These are phyloP conservation scores for Rhododendron ferrugineum DNA, from an alignment of 148 eudicot species.

Conservation along the genomic window DNA sequence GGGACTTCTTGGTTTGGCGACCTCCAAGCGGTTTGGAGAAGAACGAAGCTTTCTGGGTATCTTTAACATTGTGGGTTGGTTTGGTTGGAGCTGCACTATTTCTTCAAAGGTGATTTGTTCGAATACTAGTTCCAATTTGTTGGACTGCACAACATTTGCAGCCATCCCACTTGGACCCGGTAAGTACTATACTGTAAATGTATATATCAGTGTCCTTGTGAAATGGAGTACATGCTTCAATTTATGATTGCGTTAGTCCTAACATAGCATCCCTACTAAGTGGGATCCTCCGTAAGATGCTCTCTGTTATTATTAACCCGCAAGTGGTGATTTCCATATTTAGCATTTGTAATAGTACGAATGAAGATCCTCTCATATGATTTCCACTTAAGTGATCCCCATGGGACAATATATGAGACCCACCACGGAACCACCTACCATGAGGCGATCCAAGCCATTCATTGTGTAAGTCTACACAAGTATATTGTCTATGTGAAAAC, in stretches of 20 bases:
- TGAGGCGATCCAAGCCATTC: not conserved
- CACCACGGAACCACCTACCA: too few species aligned
- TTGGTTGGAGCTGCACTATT: conserved; percentile 81
- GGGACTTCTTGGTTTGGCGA: conserved; percentile 77
- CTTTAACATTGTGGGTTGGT: conserved; percentile 66
- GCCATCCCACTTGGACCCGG: not conserved
- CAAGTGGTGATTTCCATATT: too few species aligned
- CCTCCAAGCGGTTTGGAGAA: conserved; percentile 66
- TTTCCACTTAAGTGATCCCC: too few species aligned
- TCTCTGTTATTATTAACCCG: too few species aligned
- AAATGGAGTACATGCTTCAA: not conserved
- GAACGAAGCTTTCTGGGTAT: conserved; percentile 72
- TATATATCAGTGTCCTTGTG: not conserved
- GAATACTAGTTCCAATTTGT: not conserved
- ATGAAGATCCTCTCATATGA: too few species aligned
- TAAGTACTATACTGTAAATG: not conserved
- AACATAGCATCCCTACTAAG: too few species aligned
- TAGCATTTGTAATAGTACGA: too few species aligned
- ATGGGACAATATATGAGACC: too few species aligned
- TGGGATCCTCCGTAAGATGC: too few species aligned
- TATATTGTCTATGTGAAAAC: not conserved
- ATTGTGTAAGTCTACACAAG: not conserved
- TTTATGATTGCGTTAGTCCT: not conserved
- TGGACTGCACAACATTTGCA: not conserved
- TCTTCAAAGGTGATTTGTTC: conserved; percentile 42